Percentiles rank a stretch among this genome's conserved stretches.
phyloP scores from a whole-genome alignment of 2,329 filamentous ascomycete genomes.

The Apiospora rasikravindrae region DNA sequence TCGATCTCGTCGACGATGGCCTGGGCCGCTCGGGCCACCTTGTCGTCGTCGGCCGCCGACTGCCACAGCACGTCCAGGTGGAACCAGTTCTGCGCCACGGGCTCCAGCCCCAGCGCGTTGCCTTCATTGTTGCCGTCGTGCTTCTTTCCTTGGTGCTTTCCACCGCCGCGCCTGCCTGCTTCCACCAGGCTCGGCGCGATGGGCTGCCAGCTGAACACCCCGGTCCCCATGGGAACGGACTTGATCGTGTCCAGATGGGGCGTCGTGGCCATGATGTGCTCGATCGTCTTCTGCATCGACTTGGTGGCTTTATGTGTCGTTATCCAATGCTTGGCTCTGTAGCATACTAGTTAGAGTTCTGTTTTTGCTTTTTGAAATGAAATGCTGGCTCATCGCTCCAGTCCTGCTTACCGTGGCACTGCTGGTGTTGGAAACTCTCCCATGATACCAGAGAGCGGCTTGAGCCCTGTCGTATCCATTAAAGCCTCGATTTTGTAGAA shows the following conservation, averaged over 20 bases:
- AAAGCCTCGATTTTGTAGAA: slow-evolving; percentile 35
- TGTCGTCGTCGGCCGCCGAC: slow-evolving; percentile 30
- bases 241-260: slow-evolving; percentile 33
- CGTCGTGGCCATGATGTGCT: slow-evolving; percentile 31
- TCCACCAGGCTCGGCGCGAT: slow-evolving; percentile 36
- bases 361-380: neutral
- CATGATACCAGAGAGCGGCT: slow-evolving; percentile 31
- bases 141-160: too few species aligned
- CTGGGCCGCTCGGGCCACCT: slow-evolving; percentile 28
- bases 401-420: slow-evolving; percentile 28
- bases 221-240: slow-evolving; percentile 33
- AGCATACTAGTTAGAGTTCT: too few species aligned
- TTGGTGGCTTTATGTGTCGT: slow-evolving; percentile 20
- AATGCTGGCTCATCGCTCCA: too few species aligned
- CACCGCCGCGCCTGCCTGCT: slow-evolving; percentile 32
- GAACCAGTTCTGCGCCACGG: slow-evolving; percentile 37
- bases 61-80: slow-evolving; percentile 36
- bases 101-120: slow-evolving; percentile 38
- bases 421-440: slow-evolving; percentile 28
- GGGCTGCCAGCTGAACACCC: slow-evolving; percentile 39
- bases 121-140: slow-evolving; percentile 23
- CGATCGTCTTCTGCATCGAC: slow-evolving; percentile 33
- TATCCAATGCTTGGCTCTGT: too few species aligned
- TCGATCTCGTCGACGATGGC: slow-evolving; percentile 29
- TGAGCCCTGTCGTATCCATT: slow-evolving; percentile 34